phyloP scores from a whole-genome alignment of 768 basidiomycete genomes.

The Mycena pura region DNA sequence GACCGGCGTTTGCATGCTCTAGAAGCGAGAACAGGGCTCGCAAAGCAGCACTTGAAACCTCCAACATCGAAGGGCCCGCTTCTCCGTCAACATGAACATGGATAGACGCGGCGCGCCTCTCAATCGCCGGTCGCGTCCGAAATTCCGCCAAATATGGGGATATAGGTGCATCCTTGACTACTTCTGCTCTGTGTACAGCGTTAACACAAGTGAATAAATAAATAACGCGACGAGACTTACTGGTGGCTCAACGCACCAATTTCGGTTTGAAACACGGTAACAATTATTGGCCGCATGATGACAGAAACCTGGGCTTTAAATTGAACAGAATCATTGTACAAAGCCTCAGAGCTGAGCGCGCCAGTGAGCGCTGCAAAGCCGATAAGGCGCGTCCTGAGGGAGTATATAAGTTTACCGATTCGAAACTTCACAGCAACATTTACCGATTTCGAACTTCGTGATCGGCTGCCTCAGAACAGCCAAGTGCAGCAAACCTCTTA shows the following conservation, averaged over 20 bases:
- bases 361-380: conserved; percentile 85
- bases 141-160: conserved; percentile 89
- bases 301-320: conserved; percentile 75
- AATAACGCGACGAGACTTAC: conserved; percentile 49
- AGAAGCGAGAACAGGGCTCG: conserved; percentile 75
- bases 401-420: conserved; percentile 10
- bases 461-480: conserved; percentile 61
- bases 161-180: conserved; percentile 70
- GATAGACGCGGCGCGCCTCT: conserved; percentile 87
- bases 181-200: conserved; percentile 54
- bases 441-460: conserved; percentile 79
- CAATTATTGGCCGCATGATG: conserved; percentile 75
- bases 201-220: conserved; percentile 9
- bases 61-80: conserved; percentile 74
- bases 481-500: conserved; percentile 66
- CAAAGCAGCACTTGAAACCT: conserved; percentile 78
- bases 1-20: conserved; percentile 76
- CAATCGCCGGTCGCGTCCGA: conserved; percentile 75
- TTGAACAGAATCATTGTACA: conserved; percentile 75
- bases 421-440: conserved; percentile 7
- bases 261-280: conserved; percentile 69
- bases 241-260: conserved; percentile 67
- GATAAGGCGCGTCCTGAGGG: conserved; percentile 77
- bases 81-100: conserved; percentile 91
- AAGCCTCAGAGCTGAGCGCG: conserved; percentile 82